These are phyloP conservation scores for Hysterangium stoloniferum DNA, from an alignment of 768 basidiomycete genomes.

Conservation along the genomic window DNA sequence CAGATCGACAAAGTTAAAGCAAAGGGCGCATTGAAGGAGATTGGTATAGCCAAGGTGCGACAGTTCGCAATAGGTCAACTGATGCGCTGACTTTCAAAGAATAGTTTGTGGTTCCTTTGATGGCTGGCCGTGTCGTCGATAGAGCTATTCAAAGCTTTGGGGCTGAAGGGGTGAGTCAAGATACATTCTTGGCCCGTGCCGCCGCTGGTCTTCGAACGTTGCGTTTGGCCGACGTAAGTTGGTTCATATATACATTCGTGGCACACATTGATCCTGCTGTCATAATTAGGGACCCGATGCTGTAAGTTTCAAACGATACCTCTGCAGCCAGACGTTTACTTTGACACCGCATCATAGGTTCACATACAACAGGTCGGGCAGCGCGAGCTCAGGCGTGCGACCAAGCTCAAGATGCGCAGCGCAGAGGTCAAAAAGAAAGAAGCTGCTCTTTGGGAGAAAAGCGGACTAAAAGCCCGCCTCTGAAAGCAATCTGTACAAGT, in stretches of 20 bases:
- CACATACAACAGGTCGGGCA: constrained; percentile 95
- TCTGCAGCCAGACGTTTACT: background rate
- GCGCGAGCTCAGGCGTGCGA: constrained; percentile 75
- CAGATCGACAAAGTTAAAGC: constrained; percentile 87
- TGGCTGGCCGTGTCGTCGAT: constrained; percentile 85
- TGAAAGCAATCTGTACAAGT: background rate
- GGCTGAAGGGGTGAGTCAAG: constrained; percentile 93
- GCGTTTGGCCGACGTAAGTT: constrained; percentile 74
- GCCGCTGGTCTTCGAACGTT: constrained; percentile 83
- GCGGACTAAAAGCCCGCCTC: constrained; percentile 30
- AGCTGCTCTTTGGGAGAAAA: constrained; percentile 47
- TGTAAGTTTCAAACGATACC: constrained; percentile 37
- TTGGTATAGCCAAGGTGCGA: constrained; percentile 89
- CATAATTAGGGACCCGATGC: constrained; percentile 65
- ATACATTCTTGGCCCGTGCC: constrained; percentile 68
- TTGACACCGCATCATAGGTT: constrained; percentile 45
- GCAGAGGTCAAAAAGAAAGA: constrained; percentile 55
- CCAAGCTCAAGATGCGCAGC: constrained; percentile 45
- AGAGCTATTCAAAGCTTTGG: constrained; percentile 95
- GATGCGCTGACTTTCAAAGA: background rate
- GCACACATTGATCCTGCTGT: background rate
- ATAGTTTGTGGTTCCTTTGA: constrained; percentile 88
- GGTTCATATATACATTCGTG: background rate
- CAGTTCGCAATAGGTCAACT: background rate
- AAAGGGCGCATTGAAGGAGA: constrained; percentile 95